Percentiles rank a stretch among this genome's conserved stretches.
Conservation (phyloP, 2,329 filamentous ascomycete species). For the Penicillium palitans region DNA sequence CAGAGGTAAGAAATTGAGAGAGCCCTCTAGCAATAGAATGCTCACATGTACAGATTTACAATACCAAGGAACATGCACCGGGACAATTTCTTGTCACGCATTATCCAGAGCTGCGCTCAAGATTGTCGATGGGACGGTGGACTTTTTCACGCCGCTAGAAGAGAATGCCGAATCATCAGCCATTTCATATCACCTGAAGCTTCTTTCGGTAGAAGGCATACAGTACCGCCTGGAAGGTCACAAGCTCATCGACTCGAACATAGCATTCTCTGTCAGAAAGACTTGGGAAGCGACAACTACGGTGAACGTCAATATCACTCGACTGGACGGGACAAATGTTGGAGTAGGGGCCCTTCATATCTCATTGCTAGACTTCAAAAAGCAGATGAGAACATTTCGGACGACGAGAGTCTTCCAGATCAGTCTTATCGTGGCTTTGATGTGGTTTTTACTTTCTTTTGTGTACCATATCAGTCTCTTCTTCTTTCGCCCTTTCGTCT, state of each 20-base stretch:
- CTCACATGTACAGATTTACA: neutral
- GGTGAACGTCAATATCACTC: constrained; percentile 12
- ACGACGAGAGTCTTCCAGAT: neutral
- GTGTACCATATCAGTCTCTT: constrained; percentile 6
- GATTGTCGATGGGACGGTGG: neutral
- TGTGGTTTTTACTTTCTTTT: constrained; percentile 15
- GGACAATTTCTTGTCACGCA: neutral
- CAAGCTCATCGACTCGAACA: constrained; percentile 7
- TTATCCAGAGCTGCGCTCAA: constrained; percentile 1
- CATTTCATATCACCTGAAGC: constrained; percentile 2
- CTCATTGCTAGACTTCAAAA: constrained; percentile 8
- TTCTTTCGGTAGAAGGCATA: neutral
- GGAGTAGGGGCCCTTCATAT: too few species aligned
- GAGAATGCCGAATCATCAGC: neutral
- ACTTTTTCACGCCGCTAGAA: neutral
- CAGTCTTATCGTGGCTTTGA: constrained; percentile 1
- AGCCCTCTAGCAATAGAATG: neutral
- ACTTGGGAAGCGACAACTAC: constrained; percentile 21
- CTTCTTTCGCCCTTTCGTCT: constrained; percentile 15
- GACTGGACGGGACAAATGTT: constrained; percentile 3
- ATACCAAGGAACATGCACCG: constrained; percentile 2
- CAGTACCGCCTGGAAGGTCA: constrained; percentile 8
- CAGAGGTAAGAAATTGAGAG: neutral
- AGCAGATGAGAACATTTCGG: constrained; percentile 14
- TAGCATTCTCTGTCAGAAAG: constrained; percentile 12